Conservation (phyloP, 805 yeast species). For the Lachancea cidri region DNA sequence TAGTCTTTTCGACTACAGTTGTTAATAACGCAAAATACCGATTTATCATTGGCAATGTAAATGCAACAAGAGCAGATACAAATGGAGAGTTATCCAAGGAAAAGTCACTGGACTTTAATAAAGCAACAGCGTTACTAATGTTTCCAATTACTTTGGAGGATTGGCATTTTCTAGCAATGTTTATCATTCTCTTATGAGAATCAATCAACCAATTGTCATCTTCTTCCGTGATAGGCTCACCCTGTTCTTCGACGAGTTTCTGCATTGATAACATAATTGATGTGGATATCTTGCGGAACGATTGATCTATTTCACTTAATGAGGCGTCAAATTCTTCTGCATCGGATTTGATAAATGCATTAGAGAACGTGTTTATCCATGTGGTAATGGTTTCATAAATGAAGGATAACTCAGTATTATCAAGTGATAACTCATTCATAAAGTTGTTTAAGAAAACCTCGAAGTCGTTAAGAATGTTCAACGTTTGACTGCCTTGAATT, state of each 20-base stretch:
- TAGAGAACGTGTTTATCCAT: conserved; percentile 37
- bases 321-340: conserved; percentile 1
- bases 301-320: conserved; percentile 36
- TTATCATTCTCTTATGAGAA: conserved; percentile 42
- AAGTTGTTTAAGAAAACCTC: conserved; percentile 26
- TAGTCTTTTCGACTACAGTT: conserved; percentile 40
- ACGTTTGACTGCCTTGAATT: conserved; percentile 15
- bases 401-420: conserved; percentile 40
- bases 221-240: conserved; percentile 36
- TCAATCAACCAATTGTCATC: conserved; percentile 65
- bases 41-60: conserved; percentile 57
- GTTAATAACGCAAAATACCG: conserved; percentile 51
- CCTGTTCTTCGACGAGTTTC: conserved; percentile 40
- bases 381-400: conserved; percentile 42
- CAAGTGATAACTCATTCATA: conserved; percentile 25
- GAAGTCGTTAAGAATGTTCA: conserved; percentile 21
- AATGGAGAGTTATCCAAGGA: conserved; percentile 34
- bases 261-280: conserved; percentile 67
- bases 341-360: neutral
- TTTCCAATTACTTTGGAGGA: conserved; percentile 34
- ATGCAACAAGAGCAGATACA: conserved; percentile 45
- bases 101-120: conserved; percentile 37
- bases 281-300: conserved; percentile 48
- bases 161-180: conserved; percentile 41
- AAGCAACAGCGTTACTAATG: conserved; percentile 33